phyloP scores from a whole-genome alignment of 1,284 basidiomycete genomes.

The Coniferiporia sulphurascens region DNA sequence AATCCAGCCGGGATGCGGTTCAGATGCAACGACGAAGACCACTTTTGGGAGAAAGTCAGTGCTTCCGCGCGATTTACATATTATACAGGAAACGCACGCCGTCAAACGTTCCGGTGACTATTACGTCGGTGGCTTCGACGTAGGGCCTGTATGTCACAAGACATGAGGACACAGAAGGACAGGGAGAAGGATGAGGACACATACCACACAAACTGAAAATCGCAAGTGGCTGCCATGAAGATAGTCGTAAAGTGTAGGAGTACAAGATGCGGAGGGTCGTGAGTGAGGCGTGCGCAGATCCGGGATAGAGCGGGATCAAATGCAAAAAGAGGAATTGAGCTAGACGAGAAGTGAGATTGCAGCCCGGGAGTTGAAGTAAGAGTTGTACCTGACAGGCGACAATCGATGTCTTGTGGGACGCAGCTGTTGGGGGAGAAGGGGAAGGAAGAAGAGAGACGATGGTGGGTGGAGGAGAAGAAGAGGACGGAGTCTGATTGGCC shows the following conservation, averaged over 20 bases:
- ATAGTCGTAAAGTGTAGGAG: not conserved
- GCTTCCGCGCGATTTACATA: not conserved
- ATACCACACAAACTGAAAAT: conserved; percentile 20
- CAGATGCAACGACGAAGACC: conserved; percentile 58
- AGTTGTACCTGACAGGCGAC: conserved; percentile 4
- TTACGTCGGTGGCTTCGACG: conserved; percentile 49
- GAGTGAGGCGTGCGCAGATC: not conserved
- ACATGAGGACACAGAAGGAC: not conserved
- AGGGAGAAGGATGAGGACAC: not conserved
- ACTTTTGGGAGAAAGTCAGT: conserved; percentile 37
- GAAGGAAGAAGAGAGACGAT: not conserved
- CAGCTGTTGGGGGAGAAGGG: not conserved
- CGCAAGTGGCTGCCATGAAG: conserved; percentile 19
- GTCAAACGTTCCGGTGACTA: conserved; percentile 76
- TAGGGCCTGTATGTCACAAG: conserved; percentile 44
- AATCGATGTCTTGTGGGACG: not conserved
- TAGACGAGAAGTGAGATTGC: not conserved
- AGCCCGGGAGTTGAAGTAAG: not conserved
- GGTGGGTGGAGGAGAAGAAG: not conserved
- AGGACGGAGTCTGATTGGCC: not conserved
- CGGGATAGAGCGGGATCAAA: not conserved
- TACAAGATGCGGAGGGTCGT: not conserved
- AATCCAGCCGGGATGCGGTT: conserved; percentile 51
- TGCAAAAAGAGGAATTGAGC: not conserved
- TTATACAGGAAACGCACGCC: conserved; percentile 42